Percentiles rank a stretch among this genome's conserved stretches.
Evolutionary conservation across 2,329 filamentous ascomycete genomes (phyloP).

Genomic region (Colletotrichum cordylinicola): DNA sequence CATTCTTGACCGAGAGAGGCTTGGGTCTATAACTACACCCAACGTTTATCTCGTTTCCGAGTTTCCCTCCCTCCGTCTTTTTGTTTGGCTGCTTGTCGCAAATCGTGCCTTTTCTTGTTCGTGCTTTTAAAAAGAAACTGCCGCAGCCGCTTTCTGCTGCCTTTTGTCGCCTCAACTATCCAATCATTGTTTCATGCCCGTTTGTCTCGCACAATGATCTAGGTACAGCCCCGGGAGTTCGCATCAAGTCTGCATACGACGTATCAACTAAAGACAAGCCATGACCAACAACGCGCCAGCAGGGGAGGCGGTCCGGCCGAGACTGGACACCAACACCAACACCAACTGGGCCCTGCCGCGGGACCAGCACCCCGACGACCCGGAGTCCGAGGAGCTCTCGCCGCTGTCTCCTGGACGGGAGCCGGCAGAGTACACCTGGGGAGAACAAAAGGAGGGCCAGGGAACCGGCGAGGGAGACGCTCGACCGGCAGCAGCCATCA

Average conservation of each 20-base stretch:
- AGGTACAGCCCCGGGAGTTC: not conserved
- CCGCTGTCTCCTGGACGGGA: not conserved
- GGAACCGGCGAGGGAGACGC: not conserved
- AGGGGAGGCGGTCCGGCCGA: not conserved
- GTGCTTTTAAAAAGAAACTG: not conserved
- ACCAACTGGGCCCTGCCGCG: not conserved
- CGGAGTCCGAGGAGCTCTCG: not conserved
- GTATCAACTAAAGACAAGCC: not conserved
- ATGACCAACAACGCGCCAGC: not conserved
- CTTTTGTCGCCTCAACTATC: not conserved
- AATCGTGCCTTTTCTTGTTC: not conserved
- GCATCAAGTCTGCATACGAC: slow-evolving; percentile 3
- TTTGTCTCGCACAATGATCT: slow-evolving; percentile 9
- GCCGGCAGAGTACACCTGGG: not conserved
- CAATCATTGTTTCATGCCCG: not conserved
- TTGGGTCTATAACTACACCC: not conserved
- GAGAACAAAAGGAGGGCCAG: slow-evolving; percentile 2
- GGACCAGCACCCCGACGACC: not conserved
- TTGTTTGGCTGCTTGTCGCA: not conserved
- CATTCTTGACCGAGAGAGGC: not conserved
- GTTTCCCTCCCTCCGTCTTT: not conserved
- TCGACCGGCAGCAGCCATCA: not conserved
- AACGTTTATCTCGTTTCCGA: not conserved
- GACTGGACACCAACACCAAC: not conserved
- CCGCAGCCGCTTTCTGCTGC: not conserved